Base-by-base conservation (phyloP, 177 flowering plant species). In the Vitis hybrid region DNA sequence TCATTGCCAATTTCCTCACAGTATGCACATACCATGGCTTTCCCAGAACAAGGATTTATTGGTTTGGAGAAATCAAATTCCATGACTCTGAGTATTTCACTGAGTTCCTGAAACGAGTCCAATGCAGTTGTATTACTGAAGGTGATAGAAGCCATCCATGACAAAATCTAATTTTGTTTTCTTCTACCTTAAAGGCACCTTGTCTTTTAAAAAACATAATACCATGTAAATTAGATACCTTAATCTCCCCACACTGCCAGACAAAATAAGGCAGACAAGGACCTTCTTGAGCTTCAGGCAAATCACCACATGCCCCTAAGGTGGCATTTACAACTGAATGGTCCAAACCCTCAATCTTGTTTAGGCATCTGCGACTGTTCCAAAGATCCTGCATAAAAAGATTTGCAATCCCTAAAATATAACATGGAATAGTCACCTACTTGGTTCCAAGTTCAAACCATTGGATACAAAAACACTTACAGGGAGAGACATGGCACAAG, bases 401-500 rank as follows among this genome's bases (percentile, higher is more conserved):
- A 34, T 22, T 57, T 12, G 45, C 20, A 52, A 31, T 53, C 52
- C 1, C 54, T 51, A 26, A 31, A 55, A n/a, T 54, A 45, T 10
- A 11, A 61, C 1, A 18, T 15, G 18, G 12, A n/a, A 6, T 8
- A 18, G 18, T 31, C 10, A 20, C 50, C 12, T 56, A 62, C 45
- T 52, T 45, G 10, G 18, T 31, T 50, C 20, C 58, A 49, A 29
- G 45, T 39, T 39, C 45, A 39, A 7, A 4, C 7, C 45, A 39
- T 39, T 39, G 45, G 18, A 60, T 19, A 18, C 7, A 66, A 62
- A 8, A 7, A 39, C 55, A 48, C 51, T 81, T 80, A 94, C 99
- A 2, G 96, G 97, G 22, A 91, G 89, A 70, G 84, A 93, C 93
- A 94, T 90, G 67, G 97, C 98, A 82, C 98, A 93, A 73, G 84